Conservation (phyloP, 768 basidiomycete genomes). For the Podaxis rugospora region DNA sequence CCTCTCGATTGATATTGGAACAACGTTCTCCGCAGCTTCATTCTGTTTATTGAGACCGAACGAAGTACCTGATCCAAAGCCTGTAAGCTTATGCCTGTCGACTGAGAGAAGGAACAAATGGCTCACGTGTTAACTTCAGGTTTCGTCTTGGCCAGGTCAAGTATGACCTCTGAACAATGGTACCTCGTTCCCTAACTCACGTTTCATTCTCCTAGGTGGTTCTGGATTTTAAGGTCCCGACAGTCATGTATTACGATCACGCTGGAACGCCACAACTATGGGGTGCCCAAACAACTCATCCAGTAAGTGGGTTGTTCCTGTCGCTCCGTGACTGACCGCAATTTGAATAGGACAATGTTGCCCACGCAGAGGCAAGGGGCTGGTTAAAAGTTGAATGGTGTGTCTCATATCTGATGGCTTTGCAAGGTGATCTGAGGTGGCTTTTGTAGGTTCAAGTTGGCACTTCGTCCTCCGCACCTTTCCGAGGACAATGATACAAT, state of each 20-base stretch:
- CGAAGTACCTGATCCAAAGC: slow-evolving; percentile 11
- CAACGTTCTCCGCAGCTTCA: slow-evolving; percentile 29
- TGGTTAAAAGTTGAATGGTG: slow-evolving; percentile 21
- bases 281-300: slow-evolving; percentile 18
- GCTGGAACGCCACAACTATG: slow-evolving; percentile 2
- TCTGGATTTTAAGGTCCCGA: slow-evolving; percentile 32
- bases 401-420: background rate
- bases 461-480: slow-evolving; percentile 17
- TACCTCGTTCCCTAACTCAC: background rate
- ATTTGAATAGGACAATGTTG: background rate
- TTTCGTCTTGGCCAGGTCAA: slow-evolving; percentile 15
- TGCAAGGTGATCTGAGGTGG: background rate
- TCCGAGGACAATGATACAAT: background rate
- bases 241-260: slow-evolving; percentile 32
- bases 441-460: slow-evolving; percentile 22
- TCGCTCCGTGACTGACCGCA: background rate
- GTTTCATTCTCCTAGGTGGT: background rate
- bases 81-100: slow-evolving; percentile 3
- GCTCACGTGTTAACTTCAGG: background rate
- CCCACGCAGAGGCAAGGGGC: background rate
- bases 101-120: slow-evolving; percentile 7
- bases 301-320: slow-evolving; percentile 6
- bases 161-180: background rate
- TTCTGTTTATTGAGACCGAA: slow-evolving; percentile 25
- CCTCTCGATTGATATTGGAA: slow-evolving; percentile 31